Evolutionary conservation across 1,139 yeast genomes (phyloP).

Genomic region (Candida labiduridarum): DNA sequence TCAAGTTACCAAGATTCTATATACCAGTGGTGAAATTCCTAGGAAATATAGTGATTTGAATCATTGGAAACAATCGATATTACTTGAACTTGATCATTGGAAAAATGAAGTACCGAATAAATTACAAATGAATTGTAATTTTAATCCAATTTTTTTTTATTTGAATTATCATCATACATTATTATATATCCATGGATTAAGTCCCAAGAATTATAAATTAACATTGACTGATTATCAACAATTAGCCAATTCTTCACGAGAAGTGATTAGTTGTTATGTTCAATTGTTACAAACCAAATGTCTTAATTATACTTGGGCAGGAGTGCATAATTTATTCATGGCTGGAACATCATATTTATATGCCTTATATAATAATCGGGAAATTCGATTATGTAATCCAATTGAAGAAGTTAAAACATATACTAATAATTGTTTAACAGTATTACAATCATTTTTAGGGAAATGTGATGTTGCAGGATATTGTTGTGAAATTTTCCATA

Average conservation of each 20-base stretch:
- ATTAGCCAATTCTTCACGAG: conserved; percentile 67
- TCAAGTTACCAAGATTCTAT: conserved; percentile 70
- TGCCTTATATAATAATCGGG: conserved; percentile 68
- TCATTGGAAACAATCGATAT: conserved; percentile 62
- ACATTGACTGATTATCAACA: conserved; percentile 54
- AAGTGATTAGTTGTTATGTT: conserved; percentile 64
- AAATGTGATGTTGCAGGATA: conserved; percentile 78
- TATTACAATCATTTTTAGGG: conserved; percentile 62
- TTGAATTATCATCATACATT: conserved; percentile 79
- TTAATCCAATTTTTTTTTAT: conserved; percentile 67
- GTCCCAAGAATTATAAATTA: conserved; percentile 66
- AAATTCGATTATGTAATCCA: conserved; percentile 49
- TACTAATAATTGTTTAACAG: conserved; percentile 60
- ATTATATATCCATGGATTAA: conserved; percentile 71
- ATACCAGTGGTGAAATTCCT: conserved; percentile 72
- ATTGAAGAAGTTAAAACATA: conserved; percentile 56
- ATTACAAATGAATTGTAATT: conserved; percentile 70
- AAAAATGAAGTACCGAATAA: conserved; percentile 56
- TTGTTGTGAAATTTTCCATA: conserved; percentile 72
- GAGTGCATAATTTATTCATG: conserved; percentile 84
- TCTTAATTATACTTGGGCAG: conserved; percentile 91
- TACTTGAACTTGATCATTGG: conserved; percentile 63
- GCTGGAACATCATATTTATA: conserved; percentile 86
- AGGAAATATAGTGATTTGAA: conserved; percentile 55
- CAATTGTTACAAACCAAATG: conserved; percentile 56